A percentile compares a stretch with the other conserved stretches of the same genome.
These are phyloP conservation scores for Lachancea fermentati DNA, from an alignment of 805 yeast species.

Conservation along the genomic window DNA sequence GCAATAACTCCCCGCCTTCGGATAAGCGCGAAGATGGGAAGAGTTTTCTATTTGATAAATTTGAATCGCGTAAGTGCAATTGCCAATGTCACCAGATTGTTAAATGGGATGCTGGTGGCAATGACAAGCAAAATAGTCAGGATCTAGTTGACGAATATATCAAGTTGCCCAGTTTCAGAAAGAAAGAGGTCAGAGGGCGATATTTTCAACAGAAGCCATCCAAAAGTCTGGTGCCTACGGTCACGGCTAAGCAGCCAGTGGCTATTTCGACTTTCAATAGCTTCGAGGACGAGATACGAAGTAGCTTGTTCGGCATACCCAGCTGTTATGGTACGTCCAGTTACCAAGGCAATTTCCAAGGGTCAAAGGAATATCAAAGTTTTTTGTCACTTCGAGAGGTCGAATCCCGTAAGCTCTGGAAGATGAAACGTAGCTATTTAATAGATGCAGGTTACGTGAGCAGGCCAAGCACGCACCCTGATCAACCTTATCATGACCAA, in stretches of 20 bases:
- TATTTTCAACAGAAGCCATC: background rate
- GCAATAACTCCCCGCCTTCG: too few species aligned
- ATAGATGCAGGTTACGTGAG: slow-evolving; percentile 15
- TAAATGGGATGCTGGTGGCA: background rate
- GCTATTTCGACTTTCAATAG: background rate
- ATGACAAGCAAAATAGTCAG: background rate
- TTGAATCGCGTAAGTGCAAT: too few species aligned
- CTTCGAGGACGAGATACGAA: slow-evolving; percentile 7
- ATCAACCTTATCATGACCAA: slow-evolving; percentile 22
- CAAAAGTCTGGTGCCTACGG: background rate
- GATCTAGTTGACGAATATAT: background rate
- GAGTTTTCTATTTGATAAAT: too few species aligned
- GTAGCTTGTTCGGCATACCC: slow-evolving; percentile 4
- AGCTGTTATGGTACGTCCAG: slow-evolving; percentile 7
- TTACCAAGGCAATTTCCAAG: slow-evolving; percentile 6
- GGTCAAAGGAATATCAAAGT: slow-evolving; percentile 1
- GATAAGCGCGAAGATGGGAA: background rate
- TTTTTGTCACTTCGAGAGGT: slow-evolving; percentile 3
- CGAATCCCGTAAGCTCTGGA: slow-evolving; percentile 21
- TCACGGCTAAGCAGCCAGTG: background rate
- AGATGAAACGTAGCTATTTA: slow-evolving; percentile 21
- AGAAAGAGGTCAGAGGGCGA: background rate
- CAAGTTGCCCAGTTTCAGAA: background rate
- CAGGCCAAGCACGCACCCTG: slow-evolving; percentile 15
- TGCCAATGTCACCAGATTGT: too few species aligned